Evolutionary conservation across 208 protist genomes (phyloP), one percentile per base, ranked within the genome.

Genomic region (Trypanosoma melophagium): DNA sequence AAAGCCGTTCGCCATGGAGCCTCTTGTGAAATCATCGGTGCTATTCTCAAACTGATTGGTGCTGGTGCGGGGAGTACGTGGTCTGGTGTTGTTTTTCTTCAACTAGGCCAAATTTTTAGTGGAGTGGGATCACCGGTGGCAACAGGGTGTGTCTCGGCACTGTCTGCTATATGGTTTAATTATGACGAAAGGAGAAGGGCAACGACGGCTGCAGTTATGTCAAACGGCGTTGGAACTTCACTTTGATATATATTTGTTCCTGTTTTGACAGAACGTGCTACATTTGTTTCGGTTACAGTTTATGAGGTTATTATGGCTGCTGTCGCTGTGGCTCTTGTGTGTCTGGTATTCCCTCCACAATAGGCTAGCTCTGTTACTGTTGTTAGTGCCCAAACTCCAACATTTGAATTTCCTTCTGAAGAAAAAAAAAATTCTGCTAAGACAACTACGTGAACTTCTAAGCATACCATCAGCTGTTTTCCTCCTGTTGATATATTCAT

Each of bases 161-260:
- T 95, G n/a, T 95, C 89, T 14, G 89, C 89, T 52, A 83, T 69
- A 17, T 95, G 89, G 87, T 95, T 95, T 57, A 67, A 77, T 57
- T 84, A 84, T 13, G 74, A 91, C 57, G 84, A 95, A 78, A 85
- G 86, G 55, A 95, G 86, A 22, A 80, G 89, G 42, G 86, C 89
- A 51, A 95, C 89, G 10, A 86, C 86, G 22, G 82, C 79, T 24
- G 82, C 89, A 1, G 87, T 95, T 24, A 76, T 95, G 14, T 85
- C 87, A 73, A 95, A 95, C 74, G 89, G 71, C 53, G 72, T 92
- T 16, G 89, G 89, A 56, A 95, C 93, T 77, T 77, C 89, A 10
- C 54, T 93, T 35, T 90, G 82, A 68, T 95, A 93, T 71, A 61
- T 95, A 49, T 56, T 92, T 42, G 79, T 95, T 35, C 89, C 89